Conservation (phyloP, 306 rosid genomes). For the Trichosanthes truncata region DNA sequence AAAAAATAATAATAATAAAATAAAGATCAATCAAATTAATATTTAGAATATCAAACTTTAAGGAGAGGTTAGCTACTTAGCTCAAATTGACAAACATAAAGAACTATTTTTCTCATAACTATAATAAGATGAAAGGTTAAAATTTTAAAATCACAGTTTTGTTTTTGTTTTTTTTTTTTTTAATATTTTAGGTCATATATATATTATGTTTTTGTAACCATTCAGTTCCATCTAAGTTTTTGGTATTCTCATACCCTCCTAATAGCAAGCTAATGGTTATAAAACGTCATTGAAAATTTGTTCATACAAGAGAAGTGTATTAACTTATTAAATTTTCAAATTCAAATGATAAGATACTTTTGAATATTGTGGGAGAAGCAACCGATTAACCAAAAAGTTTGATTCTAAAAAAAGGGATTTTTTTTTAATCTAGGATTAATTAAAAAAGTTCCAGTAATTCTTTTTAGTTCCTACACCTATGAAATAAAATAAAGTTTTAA, state of each 20-base stretch:
- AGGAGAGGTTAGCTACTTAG: neutral
- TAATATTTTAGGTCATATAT: neutral
- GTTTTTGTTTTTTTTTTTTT: no score
- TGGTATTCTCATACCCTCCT: neutral
- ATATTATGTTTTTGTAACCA: neutral
- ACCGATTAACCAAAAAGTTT: neutral
- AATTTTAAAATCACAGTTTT: no score
- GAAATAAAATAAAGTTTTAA: neutral
- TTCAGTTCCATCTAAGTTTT: neutral
- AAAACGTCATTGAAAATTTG: neutral
- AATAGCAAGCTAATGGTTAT: neutral
- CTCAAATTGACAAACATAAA: neutral
- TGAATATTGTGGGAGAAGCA: neutral
- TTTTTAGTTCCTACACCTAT: neutral
- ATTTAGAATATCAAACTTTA: neutral
- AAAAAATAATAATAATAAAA: neutral
- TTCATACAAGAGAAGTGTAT: neutral
- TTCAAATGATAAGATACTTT: neutral
- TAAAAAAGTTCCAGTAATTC: neutral
- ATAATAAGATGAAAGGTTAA: neutral
- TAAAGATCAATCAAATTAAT: neutral
- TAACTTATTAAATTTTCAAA: neutral
- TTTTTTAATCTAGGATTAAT: no score
- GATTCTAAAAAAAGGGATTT: neutral
- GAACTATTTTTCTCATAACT: neutral